Evolutionary conservation across 306 rosid species (phyloP).

Genomic region (Prunus mira): DNA sequence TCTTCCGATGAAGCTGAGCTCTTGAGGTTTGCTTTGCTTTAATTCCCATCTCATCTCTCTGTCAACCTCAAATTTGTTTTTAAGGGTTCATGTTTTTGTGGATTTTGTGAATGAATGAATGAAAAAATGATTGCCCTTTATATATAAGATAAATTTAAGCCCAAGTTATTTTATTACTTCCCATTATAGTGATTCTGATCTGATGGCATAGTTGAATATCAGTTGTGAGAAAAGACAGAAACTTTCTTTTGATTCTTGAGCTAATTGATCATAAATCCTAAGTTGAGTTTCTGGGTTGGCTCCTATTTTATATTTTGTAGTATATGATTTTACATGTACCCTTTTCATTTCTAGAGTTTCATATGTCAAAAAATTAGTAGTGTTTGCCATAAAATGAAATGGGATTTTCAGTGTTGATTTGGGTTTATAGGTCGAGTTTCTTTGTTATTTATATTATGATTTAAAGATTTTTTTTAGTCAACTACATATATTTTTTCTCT

Average conservation of each 20-base stretch:
- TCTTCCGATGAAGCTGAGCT: conserved; percentile 58
- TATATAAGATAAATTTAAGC: neutral
- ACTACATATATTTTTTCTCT: neutral
- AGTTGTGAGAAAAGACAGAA: neutral
- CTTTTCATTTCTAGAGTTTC: neutral
- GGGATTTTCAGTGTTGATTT: neutral
- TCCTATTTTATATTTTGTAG: neutral
- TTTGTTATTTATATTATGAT: neutral
- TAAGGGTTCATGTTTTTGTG: neutral
- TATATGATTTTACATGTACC: no score
- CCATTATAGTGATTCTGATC: no score
- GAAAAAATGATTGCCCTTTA: neutral
- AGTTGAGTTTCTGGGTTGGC: neutral
- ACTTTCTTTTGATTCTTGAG: neutral
- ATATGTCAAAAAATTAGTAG: neutral
- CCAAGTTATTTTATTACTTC: neutral
- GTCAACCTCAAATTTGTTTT: neutral
- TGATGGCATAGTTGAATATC: no score
- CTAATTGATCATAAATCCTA: neutral
- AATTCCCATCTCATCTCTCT: neutral
- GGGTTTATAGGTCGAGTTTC: neutral
- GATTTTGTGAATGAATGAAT: neutral
- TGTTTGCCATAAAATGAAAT: neutral
- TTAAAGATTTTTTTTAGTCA: neutral
- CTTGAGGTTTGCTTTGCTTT: conserved; percentile 43